These are phyloP conservation scores for Xanthoparmelia taractica DNA, from an alignment of 495 filamentous ascomycete genomes.

Conservation along the genomic window DNA sequence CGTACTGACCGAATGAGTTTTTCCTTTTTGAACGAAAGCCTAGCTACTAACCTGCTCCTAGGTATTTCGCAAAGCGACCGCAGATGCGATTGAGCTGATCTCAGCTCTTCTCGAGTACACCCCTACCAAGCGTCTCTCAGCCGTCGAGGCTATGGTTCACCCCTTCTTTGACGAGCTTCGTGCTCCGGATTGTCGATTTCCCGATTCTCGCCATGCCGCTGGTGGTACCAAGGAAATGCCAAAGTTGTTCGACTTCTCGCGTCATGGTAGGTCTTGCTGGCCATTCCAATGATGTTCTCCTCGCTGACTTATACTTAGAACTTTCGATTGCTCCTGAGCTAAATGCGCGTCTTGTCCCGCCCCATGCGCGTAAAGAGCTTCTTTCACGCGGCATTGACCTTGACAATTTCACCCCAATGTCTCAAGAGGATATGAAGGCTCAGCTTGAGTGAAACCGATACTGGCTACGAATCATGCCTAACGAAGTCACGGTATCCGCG, in stretches of 20 bases:
- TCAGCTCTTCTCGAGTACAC: conserved; percentile 92
- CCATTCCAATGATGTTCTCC: conserved; percentile 11
- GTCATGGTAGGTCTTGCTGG: conserved; percentile 61
- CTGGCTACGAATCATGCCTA: conserved; percentile 28
- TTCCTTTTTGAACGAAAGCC: conserved; percentile 4
- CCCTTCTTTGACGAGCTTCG: conserved; percentile 97
- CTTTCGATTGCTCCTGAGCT: conserved; percentile 85
- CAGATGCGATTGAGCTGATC: conserved; percentile 91
- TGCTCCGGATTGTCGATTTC: conserved; percentile 77
- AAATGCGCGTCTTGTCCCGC: conserved; percentile 79
- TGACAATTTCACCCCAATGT: conserved; percentile 83
- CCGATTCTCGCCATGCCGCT: conserved; percentile 85
- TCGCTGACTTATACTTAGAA: conserved; percentile 48
- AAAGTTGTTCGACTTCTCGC: conserved; percentile 83
- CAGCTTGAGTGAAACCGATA: conserved; percentile 72
- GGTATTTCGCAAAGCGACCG: conserved; percentile 93
- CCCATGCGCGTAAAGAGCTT: conserved; percentile 67
- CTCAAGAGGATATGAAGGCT: conserved; percentile 94
- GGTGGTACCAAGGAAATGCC: conserved; percentile 73
- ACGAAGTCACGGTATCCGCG: conserved; percentile 36
- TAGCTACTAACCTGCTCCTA: conserved; percentile 27
- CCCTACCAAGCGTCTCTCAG: conserved; percentile 86
- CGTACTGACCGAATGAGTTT: conserved; percentile 12
- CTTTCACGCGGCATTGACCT: conserved; percentile 77
- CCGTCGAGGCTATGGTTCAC: conserved; percentile 95